Evolutionary conservation across 2,329 filamentous ascomycete genomes (phyloP), one percentile per base, ranked within the genome.

Genomic region (Arthrobotrys megalospora): DNA sequence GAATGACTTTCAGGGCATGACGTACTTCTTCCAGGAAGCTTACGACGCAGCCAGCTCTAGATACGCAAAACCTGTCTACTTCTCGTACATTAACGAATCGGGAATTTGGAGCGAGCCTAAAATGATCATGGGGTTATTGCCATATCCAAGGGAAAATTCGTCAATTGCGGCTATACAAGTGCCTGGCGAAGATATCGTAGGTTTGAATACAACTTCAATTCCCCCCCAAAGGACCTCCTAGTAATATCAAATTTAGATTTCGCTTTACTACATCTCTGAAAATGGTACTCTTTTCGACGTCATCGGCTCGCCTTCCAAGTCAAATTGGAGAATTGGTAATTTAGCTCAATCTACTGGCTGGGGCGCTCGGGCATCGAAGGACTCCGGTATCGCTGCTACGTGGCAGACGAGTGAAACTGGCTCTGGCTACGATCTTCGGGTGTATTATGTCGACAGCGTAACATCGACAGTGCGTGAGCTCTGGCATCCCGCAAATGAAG

Each of bases 201-300:
- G 63, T 41, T 38, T 21, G 11, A 6, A 66, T 24, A 24, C 36
- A 21, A 8, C 34, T 5, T 7, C 8, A 50, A 19, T 24, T 1
- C 43, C 34, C 16, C 6, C 24, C 7, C 16, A 4, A 34, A 48
- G 1, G 12, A 1, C 4, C 12, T 47, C 2, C 3, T 45, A 45
- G 11, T 10, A 47, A 28, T 5, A 36, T 3, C 41, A 21, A 32
- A 16, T 32, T 16, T 48, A 65, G 60, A 65, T 65, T 21, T 65
- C 43, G 12, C 11, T 65, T 14, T 65, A 32, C 14, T 65, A 65
- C 16, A 34, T 65, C 2, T 16, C 41, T 8, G 43, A 47, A 14
- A 48, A 65, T 19, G 60, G 60, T 16, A 65, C 60, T 21, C 28
- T 65, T 3, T 65, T 11, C 28, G 41, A 65, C 16, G 60, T 43